A percentile compares a stretch with the other conserved stretches of the same genome.
These are phyloP conservation scores for Podila clonocystis DNA, from an alignment of 192 early-diverging fungal genomes.

Conservation along the genomic window DNA sequence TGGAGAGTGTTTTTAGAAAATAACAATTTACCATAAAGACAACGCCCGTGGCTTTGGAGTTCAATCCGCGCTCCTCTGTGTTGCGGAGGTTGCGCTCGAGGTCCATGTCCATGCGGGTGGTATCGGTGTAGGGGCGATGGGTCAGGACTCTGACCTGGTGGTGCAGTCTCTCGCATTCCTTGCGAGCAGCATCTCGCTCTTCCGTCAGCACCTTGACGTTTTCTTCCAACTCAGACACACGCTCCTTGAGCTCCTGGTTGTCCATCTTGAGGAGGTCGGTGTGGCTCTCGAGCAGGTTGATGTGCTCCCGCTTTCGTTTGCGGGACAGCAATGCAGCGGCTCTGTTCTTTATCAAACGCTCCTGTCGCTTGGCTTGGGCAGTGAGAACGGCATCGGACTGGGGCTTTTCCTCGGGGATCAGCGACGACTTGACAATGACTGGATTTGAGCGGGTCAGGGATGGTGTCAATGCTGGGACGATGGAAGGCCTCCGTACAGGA, in stretches of 20 bases:
- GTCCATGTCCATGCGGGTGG: slow-evolving; percentile 46
- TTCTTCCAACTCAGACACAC: slow-evolving; percentile 66
- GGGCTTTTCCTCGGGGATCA: slow-evolving; percentile 41
- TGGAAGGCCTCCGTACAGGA: slow-evolving; percentile 44
- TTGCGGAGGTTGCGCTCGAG: slow-evolving; percentile 35
- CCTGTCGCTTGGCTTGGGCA: slow-evolving; percentile 76
- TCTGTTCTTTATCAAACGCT: slow-evolving; percentile 92
- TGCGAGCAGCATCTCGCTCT: slow-evolving; percentile 59
- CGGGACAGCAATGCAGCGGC: slow-evolving; percentile 87
- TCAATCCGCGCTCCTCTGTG: slow-evolving; percentile 42
- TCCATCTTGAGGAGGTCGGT: slow-evolving; percentile 59
- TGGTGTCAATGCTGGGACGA: slow-evolving; percentile 49
- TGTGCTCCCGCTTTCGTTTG: slow-evolving; percentile 91
- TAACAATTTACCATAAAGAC: slow-evolving; percentile 66
- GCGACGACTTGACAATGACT: slow-evolving; percentile 43
- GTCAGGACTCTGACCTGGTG: slow-evolving; percentile 23
- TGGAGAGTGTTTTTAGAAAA: not conserved
- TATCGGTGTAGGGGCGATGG: slow-evolving; percentile 2
- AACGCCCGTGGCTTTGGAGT: slow-evolving; percentile 62
- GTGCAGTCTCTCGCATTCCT: slow-evolving; percentile 29
- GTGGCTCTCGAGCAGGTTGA: slow-evolving; percentile 75
- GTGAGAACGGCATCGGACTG: slow-evolving; percentile 56
- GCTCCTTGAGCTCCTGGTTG: slow-evolving; percentile 68
- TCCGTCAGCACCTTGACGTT: slow-evolving; percentile 65
- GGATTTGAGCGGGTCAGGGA: slow-evolving; percentile 37